Evolutionary conservation across 495 filamentous ascomycete species (phyloP), one percentile per base, ranked within the genome.

Genomic region (Hypoxylon fuscum): DNA sequence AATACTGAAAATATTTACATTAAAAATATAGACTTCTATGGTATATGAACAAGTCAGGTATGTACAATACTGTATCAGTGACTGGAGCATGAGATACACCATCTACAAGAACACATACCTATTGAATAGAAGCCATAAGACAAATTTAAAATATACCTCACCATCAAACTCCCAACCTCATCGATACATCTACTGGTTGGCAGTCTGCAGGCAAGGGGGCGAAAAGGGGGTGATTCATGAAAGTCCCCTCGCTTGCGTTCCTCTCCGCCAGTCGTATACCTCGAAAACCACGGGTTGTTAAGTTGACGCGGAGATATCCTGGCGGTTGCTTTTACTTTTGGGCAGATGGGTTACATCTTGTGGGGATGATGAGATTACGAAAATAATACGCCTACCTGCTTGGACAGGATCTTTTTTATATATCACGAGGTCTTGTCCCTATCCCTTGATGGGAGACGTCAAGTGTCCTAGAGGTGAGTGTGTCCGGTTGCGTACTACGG

Each of bases 251-350:
- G 69, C 65, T 75, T 66, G 70, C 69, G 72, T 90, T 77, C 43
- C 55, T 91, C 71, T 92, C 72, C 87, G 88, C 88, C 81, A 85
- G 78, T 81, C 82, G 88, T 92, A 83, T 92, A 91, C 86, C 89
- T 87, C 81, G 80, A 80, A 76, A 90, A 83, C 85, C 87, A 85
- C 86, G 40, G 78, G 64, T 37, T 72, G 61, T 72, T 74, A 78
- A 87, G 79, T 82, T 84, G 81, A 83, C 80, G 84, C 83, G 88
- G 86, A 88, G 87, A 92, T 91, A 89, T 79, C 76, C 77, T 84
- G 80, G 86, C 85, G 85, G 75, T 70, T 27, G 25, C 25, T 27
- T n/a, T n/a, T n/a, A n/a, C n/a, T n/a, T n/a, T n/a, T n/a, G n/a
- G n/a, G n/a, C n/a, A n/a, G n/a, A n/a, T n/a, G n/a, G n/a, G n/a